Evolutionary conservation across 2,329 filamentous ascomycete species (phyloP), one percentile per base, ranked within the genome.

Genomic region (Cordyceps tenuipes): DNA sequence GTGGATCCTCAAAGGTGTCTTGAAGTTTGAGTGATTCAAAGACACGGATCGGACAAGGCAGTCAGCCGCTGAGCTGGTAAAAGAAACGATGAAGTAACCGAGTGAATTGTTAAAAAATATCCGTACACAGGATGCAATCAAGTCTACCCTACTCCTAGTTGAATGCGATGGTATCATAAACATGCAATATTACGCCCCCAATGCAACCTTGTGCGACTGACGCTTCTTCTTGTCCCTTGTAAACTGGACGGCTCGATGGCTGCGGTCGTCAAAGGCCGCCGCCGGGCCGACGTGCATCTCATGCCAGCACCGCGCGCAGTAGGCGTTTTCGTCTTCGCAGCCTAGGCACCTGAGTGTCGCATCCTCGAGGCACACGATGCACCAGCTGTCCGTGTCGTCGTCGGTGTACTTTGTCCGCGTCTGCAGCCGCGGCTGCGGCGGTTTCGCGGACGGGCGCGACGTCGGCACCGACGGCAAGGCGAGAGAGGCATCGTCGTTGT

Each of bases 311-410:
- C 82, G 76, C 23, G 79, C 77, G 70, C 91, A 96, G 69, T 93
- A 95, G 46, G 90, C 76, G 64, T 92, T 13, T 13, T 13, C 85
- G 31, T 74, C 73, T 41, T 85, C 84, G 66, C 91, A 96, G 3
- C 87, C 89, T 0, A 85, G 69, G 69, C 91, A 96, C 61, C 80
- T 79, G 31, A 94, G 74, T 3, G 84, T 85, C 0, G 87, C 90
- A 68, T 94, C 88, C 61, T 91, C 89, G 51, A 88, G 84, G 69
- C 91, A 96, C 10, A 94, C 91, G 36, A 86, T 82, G 70, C 91
- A 95, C 89, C 90, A 95, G 1, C 80, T 83, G 47, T 87, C 84
- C 63, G 87, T 79, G 66, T 93, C 89, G 39, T 87, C 86, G 66
- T 92, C 87, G 0, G 85, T 83, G 68, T 80, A 84, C 52, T 74